Evolutionary conservation across 2,329 filamentous ascomycete species (phyloP), one percentile per base, ranked within the genome.

Genomic region (Talaromyces sp.): DNA sequence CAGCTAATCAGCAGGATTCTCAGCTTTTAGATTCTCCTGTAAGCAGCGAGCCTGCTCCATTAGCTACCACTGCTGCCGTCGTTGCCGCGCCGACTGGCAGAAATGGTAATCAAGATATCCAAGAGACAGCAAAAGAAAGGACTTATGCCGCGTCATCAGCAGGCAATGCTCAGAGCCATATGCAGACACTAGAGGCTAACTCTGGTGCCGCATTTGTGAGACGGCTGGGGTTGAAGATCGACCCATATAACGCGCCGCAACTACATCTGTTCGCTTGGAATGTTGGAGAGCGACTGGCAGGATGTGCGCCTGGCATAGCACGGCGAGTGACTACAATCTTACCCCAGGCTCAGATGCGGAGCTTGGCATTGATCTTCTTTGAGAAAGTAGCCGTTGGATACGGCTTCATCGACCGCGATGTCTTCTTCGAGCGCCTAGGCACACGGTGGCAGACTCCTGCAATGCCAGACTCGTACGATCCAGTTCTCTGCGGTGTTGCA

Each of bases 231-330:
- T 73, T 83, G 50, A 76, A 78, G 50, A 74, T 85, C 21, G 82
- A 85, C 65, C 79, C 82, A 0, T 77, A 77, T 4, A 79, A 79
- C 65, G 81, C 80, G 1, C 81, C 83, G 0, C 75, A 80, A 53
- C 72, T 84, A 58, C 80, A 83, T 64, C 76, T 82, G 0, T 85
- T 85, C 66, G 82, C 80, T 0, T 85, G 83, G 83, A 85, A 85
- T 65, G 69, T 79, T 14, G 76, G 73, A 1, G 65, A 66, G 63
- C 29, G 61, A n/a, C 32, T 61, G 29, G 59, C 59, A 17, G 56
- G 43, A 24, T 58, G 56, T 27, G 54, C 55, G 9, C 31, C 56
- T 3, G 59, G 59, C 7, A 55, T 55, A 27, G 54, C 68, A 2
- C 66, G 66, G n/a, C 69, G 72, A 1, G 75, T 85, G 1, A 79